Conservation (phyloP, 2,329 filamentous ascomycete genomes). For the Aureobasidium sp. region DNA sequence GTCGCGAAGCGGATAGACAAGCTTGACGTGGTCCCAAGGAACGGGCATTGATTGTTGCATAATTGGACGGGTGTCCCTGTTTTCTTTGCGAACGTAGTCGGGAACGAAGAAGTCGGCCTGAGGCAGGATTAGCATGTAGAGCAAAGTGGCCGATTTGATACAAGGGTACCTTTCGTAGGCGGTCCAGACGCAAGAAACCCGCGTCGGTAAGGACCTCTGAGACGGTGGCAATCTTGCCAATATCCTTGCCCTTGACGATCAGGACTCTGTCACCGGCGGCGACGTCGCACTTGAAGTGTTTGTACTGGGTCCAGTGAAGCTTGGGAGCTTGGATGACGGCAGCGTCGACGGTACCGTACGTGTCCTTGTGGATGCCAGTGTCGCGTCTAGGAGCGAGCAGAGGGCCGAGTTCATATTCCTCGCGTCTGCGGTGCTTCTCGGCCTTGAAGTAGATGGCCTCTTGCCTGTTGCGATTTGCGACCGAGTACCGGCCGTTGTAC, state of each 20-base stretch:
- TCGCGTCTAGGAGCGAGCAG: constrained; percentile 67
- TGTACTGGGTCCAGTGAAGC: constrained; percentile 35
- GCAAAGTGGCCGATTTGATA: background rate
- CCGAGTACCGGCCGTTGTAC: constrained; percentile 27
- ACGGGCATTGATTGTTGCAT: constrained; percentile 47
- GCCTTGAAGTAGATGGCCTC: constrained; percentile 33
- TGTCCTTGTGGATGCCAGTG: constrained; percentile 50
- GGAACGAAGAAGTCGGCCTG: constrained; percentile 39
- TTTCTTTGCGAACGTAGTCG: constrained; percentile 34
- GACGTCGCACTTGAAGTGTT: constrained; percentile 22
- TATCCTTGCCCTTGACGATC: constrained; percentile 67
- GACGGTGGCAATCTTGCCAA: constrained; percentile 77
- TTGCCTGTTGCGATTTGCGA: constrained; percentile 6
- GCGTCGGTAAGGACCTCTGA: constrained; percentile 41
- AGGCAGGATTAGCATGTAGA: constrained; percentile 19
- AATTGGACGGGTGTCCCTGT: constrained; percentile 33
- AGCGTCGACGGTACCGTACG: constrained; percentile 50
- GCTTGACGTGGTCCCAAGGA: constrained; percentile 65
- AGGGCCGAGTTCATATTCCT: constrained; percentile 73
- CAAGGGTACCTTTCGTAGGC: constrained; percentile 34
- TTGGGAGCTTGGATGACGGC: constrained; percentile 28
- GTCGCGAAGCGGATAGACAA: constrained; percentile 70
- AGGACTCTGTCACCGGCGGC: constrained; percentile 70
- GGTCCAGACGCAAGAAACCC: constrained; percentile 31
- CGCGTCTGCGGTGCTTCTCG: constrained; percentile 51